Evolutionary conservation across 768 basidiomycete genomes (phyloP), one percentile per base, ranked within the genome.

Genomic region (Agaricus subrufescens): DNA sequence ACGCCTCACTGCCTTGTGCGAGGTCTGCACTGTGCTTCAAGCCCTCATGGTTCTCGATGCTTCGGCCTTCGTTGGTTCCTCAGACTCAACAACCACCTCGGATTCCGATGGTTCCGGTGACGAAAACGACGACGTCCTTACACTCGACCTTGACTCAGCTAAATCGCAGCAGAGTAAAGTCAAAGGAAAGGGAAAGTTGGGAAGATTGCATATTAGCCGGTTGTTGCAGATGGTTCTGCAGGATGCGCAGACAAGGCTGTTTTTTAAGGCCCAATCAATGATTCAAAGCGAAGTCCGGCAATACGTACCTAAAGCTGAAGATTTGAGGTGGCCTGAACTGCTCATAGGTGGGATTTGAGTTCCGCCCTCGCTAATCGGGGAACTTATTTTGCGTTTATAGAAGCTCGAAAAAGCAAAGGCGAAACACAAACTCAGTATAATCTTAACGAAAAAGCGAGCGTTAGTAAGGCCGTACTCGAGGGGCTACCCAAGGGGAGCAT

Each of bases 31-130:
- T 0, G 92, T 99, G 19, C 77, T 99, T 2, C 91, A 95, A 66
- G 96, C 95, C 0, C 77, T 98, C 42, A 98, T 98, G 93, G 90
- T 98, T 3, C 84, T 94, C 29, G 94, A 96, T 65, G 77, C 90
- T 15, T 74, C 82, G 0, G 69, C 63, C 3, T 61, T 61, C 14
- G 46, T 65, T 9, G 61, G 57, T 14, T 61, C 64, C 10, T 53
- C 62, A 14, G 19, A 47, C 40, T 59, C 61, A 3, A 34, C 34
- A 34, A 56, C 57, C 11, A 44, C 53, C 4, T 19, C 54, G 30
- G 60, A 61, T 25, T 58, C 63, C 9, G 64, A 65, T 19, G 50
- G 51, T 5, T 56, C 60, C 3, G 61, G 66, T 25, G 50, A 64
- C 23, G 63, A 65, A 6, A 60, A 61, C 19, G 46, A 50, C 8